These are phyloP conservation scores for Leccinum fallax DNA, from an alignment of 1,284 basidiomycete species.

Conservation along the genomic window DNA sequence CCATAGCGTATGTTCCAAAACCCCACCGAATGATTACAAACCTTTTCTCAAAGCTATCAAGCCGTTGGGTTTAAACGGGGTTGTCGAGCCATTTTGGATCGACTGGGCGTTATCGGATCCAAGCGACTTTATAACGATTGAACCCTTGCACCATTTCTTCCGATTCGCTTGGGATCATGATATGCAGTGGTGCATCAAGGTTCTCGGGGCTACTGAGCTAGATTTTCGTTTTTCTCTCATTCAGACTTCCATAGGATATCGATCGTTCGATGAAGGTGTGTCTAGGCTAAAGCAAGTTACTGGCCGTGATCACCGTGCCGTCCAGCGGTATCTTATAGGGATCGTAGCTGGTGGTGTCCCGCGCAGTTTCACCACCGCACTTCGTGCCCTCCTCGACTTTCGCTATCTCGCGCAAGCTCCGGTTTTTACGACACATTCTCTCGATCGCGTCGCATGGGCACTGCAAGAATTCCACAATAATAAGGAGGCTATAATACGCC, in stretches of 20 bases:
- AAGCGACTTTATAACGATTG: constrained; percentile 1
- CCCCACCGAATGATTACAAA: background rate
- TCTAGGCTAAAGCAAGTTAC: constrained; percentile 5
- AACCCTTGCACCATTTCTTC: constrained; percentile 6
- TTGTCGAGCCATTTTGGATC: constrained; percentile 10
- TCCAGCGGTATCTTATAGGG: constrained; percentile 6
- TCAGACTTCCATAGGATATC: constrained; percentile 1
- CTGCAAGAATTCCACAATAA: constrained; percentile 11
- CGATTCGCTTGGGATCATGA: constrained; percentile 5
- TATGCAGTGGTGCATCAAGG: constrained; percentile 9
- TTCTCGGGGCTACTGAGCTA: constrained; percentile 1
- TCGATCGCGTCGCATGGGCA: background rate
- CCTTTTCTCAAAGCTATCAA: background rate
- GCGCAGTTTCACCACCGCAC: background rate
- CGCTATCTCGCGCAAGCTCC: constrained; percentile 10
- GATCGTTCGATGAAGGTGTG: constrained; percentile 4
- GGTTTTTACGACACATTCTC: background rate
- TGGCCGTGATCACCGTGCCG: background rate
- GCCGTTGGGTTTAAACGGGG: constrained; percentile 7
- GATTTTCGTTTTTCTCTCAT: constrained; percentile 12
- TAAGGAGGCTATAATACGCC: background rate
- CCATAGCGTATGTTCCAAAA: background rate
- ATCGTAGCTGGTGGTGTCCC: constrained; percentile 2
- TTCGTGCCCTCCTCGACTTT: background rate
- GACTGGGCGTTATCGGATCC: constrained; percentile 11